Percentiles rank a stretch among this genome's conserved stretches.
These are phyloP conservation scores for Lactifluus echinatus DNA, from an alignment of 768 basidiomycete species.

Conservation along the genomic window DNA sequence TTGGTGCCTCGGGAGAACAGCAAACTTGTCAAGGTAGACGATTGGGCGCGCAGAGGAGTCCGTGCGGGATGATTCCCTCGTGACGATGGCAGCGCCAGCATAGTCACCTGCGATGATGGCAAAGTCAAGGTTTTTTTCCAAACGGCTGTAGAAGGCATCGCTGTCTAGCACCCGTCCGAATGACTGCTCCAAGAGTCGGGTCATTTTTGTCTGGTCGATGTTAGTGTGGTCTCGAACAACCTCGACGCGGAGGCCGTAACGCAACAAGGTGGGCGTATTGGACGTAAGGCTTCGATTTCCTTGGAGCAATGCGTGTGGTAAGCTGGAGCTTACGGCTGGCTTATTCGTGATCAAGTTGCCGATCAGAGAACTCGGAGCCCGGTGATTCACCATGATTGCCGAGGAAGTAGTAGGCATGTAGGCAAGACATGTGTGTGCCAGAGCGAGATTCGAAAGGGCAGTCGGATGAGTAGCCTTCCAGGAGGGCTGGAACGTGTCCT, in stretches of 20 bases:
- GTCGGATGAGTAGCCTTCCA: conserved; percentile 81
- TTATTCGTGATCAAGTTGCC: conserved; percentile 98
- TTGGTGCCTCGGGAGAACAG: conserved; percentile 88
- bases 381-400: conserved; percentile 95
- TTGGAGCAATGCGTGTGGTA: conserved; percentile 88
- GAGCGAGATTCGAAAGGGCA: conserved; percentile 73
- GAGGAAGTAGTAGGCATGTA: conserved; percentile 94
- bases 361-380: conserved; percentile 90
- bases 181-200: conserved; percentile 75
- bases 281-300: conserved; percentile 77
- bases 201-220: conserved; percentile 70
- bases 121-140: conserved; percentile 77
- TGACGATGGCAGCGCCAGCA: conserved; percentile 90
- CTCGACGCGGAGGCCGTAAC: conserved; percentile 80
- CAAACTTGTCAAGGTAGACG: conserved; percentile 97
- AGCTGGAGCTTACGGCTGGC: conserved; percentile 89
- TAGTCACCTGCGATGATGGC: conserved; percentile 94
- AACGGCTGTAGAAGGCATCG: conserved; percentile 67
- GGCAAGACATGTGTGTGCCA: conserved; percentile 78
- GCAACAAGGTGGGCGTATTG: conserved; percentile 88
- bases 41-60: conserved; percentile 45
- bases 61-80: conserved; percentile 39
- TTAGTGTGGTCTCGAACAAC: conserved; percentile 64
- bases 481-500: conserved; percentile 66
- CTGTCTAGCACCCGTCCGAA: conserved; percentile 70